A percentile compares a stretch with the other conserved stretches of the same genome.
These are phyloP conservation scores for Ramaria sp. DNA, from an alignment of 768 basidiomycete genomes.

Conservation along the genomic window DNA sequence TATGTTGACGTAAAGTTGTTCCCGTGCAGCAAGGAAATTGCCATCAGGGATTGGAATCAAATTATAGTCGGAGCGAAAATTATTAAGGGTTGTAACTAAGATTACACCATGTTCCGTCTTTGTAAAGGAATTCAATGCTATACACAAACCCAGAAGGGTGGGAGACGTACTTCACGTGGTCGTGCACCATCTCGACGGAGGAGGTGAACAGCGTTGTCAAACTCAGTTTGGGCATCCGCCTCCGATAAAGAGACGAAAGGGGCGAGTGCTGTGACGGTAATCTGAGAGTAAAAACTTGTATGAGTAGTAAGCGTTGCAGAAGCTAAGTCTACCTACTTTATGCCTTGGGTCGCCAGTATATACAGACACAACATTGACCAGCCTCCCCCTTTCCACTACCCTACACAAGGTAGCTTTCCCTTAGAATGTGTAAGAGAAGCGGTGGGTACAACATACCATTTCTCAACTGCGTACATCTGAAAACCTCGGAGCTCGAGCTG, in stretches of 20 bases:
- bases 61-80: constrained; percentile 81
- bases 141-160: not conserved
- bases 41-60: constrained; percentile 72
- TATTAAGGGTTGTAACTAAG: constrained; percentile 75
- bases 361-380: constrained; percentile 53
- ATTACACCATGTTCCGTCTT: constrained; percentile 58
- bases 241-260: constrained; percentile 32
- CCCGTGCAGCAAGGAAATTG: constrained; percentile 47
- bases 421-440: constrained; percentile 11
- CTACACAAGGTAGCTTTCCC: constrained; percentile 20
- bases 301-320: constrained; percentile 7
- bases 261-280: constrained; percentile 45
- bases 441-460: constrained; percentile 40
- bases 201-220: constrained; percentile 48
- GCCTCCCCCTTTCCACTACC: constrained; percentile 57
- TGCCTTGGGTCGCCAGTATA: constrained; percentile 69
- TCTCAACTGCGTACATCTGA: constrained; percentile 82
- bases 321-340: constrained; percentile 28
- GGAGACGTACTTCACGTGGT: constrained; percentile 45
- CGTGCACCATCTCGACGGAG: constrained; percentile 62
- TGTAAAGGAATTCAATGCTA: not conserved
- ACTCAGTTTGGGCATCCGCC: constrained; percentile 38
- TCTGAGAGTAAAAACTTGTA: constrained; percentile 25
- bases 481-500: constrained; percentile 45
- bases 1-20: constrained; percentile 72